Base-by-base conservation (phyloP, 1,284 basidiomycete species). In the Ganoderma leucocontextum region DNA sequence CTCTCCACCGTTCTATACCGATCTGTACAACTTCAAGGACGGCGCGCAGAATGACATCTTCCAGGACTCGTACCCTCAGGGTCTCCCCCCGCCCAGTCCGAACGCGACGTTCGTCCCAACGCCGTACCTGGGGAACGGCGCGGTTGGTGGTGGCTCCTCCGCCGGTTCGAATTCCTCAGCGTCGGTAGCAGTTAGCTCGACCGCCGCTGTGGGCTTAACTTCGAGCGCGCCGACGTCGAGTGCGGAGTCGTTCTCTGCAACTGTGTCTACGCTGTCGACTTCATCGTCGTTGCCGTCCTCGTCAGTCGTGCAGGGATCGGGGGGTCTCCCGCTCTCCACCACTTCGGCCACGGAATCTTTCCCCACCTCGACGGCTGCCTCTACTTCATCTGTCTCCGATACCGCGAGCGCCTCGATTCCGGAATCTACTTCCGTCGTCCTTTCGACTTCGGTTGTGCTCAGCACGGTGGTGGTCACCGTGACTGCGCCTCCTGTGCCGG, bases 21-120 rank as follows among this genome's bases (percentile, higher is more conserved):
- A 86, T 73, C 78, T 86, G 19, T 90, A 89, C 80, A 86, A 86
- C 73, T 91, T 90, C 79, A 73, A 78, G 22, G 84, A 90, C 69
- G 87, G 89, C 15, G 81, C 88, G 1, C 89, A 91, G 77, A 17
- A 88, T 75, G 89, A 91, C 75, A 89, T 91, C 70, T 90, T 89
- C 77, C 77, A 81, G 69, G 85, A 87, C 65, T 77, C 76, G 39
- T 78, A 78, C 62, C 72, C 72, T 4, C 60, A 71, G 36, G 68
- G 66, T 7, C 61, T 72, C 17, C 73, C 67, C n/a, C 19, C 65
- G 3, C 70, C 72, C n/a, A 72, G 67, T 33, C 59, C 72, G 1
- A 68, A 68, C 65, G 67, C 75, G 38, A 70, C 75, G 17, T 65
- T 75, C 38, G 68, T 73, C 41, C 70, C 72, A 7, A 70, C 74